These are phyloP conservation scores for Breviolum minutum DNA, from an alignment of 73 alveolate genomes.

Conservation along the genomic window DNA sequence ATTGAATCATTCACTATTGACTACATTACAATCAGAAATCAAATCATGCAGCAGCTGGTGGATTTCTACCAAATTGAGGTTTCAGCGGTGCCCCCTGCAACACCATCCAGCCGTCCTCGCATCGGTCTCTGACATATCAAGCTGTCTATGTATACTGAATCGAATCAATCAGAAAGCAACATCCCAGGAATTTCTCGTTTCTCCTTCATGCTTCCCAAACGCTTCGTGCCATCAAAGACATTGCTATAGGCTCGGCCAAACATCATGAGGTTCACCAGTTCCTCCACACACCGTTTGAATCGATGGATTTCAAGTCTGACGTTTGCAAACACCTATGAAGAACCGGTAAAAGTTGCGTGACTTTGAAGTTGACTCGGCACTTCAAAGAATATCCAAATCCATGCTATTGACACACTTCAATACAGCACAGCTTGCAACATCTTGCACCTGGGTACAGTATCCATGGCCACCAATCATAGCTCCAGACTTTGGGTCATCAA, in stretches of 20 bases:
- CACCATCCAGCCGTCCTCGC: constrained; percentile 95
- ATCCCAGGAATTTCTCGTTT: background rate
- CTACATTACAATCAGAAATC: background rate
- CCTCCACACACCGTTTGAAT: constrained; percentile 85
- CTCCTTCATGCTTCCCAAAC: constrained; percentile 95
- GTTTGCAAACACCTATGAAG: too few species aligned
- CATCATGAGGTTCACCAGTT: constrained; percentile 96
- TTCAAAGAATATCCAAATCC: too few species aligned
- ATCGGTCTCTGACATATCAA: too few species aligned
- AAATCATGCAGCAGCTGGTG: too few species aligned
- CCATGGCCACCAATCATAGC: constrained; percentile 87
- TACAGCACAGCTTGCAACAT: too few species aligned
- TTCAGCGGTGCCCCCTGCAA: constrained; percentile 95
- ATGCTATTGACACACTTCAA: too few species aligned
- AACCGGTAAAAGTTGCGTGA: too few species aligned
- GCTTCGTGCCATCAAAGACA: constrained; percentile 96
- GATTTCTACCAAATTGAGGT: background rate
- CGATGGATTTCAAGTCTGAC: too few species aligned
- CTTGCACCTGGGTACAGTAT: constrained; percentile 74
- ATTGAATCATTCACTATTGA: background rate
- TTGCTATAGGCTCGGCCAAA: constrained; percentile 96
- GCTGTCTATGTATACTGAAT: background rate
- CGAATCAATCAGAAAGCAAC: background rate
- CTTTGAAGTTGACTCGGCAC: too few species aligned
- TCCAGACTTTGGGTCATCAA: constrained; percentile 79